Conservation (phyloP, 2,329 filamentous ascomycete genomes). For the Xylariaceae sp. region DNA sequence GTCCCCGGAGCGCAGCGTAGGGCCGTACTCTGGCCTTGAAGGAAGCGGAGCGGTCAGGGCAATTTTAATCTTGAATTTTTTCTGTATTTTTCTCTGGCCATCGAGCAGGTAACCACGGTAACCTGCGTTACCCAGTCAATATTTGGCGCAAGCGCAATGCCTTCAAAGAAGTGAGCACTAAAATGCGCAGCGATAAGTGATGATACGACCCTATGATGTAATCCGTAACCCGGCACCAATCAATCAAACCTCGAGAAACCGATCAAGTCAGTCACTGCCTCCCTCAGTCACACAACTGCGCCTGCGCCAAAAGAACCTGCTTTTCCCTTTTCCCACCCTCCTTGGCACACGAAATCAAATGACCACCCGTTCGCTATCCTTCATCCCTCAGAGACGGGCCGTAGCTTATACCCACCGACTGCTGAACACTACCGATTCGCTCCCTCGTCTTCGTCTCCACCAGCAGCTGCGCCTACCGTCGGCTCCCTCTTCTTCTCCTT, state of each 20-base stretch:
- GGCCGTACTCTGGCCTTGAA: too few species aligned
- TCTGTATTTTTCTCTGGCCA: too few species aligned
- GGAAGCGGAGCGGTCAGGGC: too few species aligned
- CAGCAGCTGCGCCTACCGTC: background rate
- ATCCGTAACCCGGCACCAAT: conserved; percentile 21
- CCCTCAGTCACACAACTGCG: background rate
- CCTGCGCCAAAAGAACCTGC: background rate
- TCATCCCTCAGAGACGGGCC: background rate
- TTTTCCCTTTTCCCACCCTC: background rate
- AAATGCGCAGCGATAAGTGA: background rate
- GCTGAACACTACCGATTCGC: background rate
- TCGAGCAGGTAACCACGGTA: too few species aligned
- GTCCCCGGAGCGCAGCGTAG: too few species aligned
- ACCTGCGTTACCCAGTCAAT: too few species aligned
- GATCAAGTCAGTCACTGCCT: conserved; percentile 3
- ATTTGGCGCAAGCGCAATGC: background rate
- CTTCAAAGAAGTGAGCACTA: background rate
- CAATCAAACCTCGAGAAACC: conserved; percentile 1
- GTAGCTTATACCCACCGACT: background rate
- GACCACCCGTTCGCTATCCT: conserved; percentile 6
- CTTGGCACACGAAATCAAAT: conserved; percentile 14
- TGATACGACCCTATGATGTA: conserved; percentile 4
- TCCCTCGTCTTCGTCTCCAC: background rate
- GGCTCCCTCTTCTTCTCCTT: background rate
- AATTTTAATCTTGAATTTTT: too few species aligned